phyloP scores from a whole-genome alignment of 768 basidiomycete genomes.

The Agaricus subrufescens region DNA sequence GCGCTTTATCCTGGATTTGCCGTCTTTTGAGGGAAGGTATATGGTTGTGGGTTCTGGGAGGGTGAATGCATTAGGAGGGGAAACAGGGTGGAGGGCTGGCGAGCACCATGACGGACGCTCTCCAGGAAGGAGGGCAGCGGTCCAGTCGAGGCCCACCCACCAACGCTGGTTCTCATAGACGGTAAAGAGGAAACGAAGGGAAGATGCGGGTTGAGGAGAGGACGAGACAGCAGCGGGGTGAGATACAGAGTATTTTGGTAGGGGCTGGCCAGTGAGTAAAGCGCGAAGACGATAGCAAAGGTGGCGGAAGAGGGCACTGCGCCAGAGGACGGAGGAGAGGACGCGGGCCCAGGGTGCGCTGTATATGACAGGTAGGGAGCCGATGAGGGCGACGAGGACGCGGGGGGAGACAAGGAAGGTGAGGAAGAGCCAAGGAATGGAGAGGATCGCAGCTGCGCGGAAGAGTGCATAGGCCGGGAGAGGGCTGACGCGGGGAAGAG shows the following conservation, averaged over 20 bases:
- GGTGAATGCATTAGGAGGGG: constrained; percentile 65
- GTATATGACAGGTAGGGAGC: constrained; percentile 55
- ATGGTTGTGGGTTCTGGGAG: constrained; percentile 61
- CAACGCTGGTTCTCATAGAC: constrained; percentile 93
- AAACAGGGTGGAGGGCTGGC: constrained; percentile 50
- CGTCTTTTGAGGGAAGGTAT: constrained; percentile 46
- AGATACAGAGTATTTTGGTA: constrained; percentile 36
- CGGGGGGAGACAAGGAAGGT: constrained; percentile 60
- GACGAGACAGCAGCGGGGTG: constrained; percentile 25
- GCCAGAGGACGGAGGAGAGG: constrained; percentile 50
- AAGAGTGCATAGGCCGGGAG: constrained; percentile 35
- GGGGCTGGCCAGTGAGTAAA: constrained; percentile 48
- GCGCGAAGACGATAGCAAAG: constrained; percentile 47
- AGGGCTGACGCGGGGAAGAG: constrained; percentile 18
- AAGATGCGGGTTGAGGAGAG: constrained; percentile 29
- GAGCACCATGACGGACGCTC: constrained; percentile 90
- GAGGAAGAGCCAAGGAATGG: constrained; percentile 62
- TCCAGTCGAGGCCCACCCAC: constrained; percentile 99
- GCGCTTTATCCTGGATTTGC: constrained; percentile 53
- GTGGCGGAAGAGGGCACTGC: constrained; percentile 69
- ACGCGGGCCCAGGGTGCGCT: constrained; percentile 64
- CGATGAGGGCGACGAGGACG: constrained; percentile 53
- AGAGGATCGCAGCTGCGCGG: constrained; percentile 53
- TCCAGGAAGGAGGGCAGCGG: constrained; percentile 81
- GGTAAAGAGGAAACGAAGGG: constrained; percentile 80